phyloP scores from a whole-genome alignment of 2,329 filamentous ascomycete species.

The Stachybotrys chlorohalonatus region DNA sequence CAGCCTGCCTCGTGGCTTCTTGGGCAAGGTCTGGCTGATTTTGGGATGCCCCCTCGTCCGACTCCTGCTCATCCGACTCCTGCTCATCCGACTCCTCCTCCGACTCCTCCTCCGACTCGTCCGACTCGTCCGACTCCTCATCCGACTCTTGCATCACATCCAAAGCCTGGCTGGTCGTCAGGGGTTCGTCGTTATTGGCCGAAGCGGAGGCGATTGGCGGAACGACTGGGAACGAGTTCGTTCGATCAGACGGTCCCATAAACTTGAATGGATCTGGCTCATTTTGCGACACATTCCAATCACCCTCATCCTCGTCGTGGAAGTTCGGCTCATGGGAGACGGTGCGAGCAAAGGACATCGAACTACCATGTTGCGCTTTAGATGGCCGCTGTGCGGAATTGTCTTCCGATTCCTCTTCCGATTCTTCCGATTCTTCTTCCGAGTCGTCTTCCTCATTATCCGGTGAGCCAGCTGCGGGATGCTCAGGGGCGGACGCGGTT shows the following conservation, averaged over 20 bases:
- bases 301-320: slow-evolving; percentile 48
- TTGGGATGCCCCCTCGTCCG: slow-evolving; percentile 4
- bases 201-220: slow-evolving; percentile 27
- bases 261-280: slow-evolving; percentile 51
- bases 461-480: not conserved
- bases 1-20: slow-evolving; percentile 6
- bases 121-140: too few species aligned
- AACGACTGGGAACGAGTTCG: slow-evolving; percentile 55
- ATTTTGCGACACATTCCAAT: slow-evolving; percentile 43
- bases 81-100: too few species aligned
- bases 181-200: slow-evolving; percentile 21
- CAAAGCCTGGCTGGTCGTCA: slow-evolving; percentile 41
- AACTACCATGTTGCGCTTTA: slow-evolving; percentile 46
- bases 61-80: too few species aligned
- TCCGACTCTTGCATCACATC: slow-evolving; percentile 46
- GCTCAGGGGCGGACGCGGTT: not conserved
- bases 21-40: not conserved
- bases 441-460: not conserved
- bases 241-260: slow-evolving; percentile 47
- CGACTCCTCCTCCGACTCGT: too few species aligned
- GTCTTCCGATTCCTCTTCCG: not conserved
- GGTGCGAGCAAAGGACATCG: slow-evolving; percentile 54
- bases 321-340: slow-evolving; percentile 54
- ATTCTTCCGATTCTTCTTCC: not conserved
- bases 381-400: not conserved